A percentile compares a stretch with the other conserved stretches of the same genome.
These are phyloP conservation scores for Dentipellis fragilis DNA, from an alignment of 768 basidiomycete species.

Conservation along the genomic window DNA sequence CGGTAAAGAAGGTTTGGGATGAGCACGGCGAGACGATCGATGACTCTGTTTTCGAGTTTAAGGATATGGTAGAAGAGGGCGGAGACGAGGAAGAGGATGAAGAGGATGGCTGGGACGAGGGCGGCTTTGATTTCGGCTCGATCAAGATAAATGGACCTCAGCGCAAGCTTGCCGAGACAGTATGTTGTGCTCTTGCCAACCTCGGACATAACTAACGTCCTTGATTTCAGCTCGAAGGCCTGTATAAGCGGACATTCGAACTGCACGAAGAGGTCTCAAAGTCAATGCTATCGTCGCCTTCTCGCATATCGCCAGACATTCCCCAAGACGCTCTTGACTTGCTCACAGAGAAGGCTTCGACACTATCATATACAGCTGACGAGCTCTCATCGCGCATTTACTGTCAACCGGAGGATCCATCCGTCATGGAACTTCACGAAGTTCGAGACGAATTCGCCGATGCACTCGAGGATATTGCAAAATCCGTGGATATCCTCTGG, in stretches of 20 bases:
- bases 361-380: constrained; percentile 9
- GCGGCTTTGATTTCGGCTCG: constrained; percentile 2
- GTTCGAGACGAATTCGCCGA: constrained; percentile 6
- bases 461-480: constrained; percentile 1
- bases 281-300: not conserved
- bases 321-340: constrained; percentile 3
- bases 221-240: constrained; percentile 4
- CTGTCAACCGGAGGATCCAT: not conserved
- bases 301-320: not conserved
- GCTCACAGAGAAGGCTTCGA: constrained; percentile 6
- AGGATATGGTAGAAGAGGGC: not conserved
- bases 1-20: constrained; percentile 15
- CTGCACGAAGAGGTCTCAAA: constrained; percentile 2
- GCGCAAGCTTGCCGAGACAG: constrained; percentile 7
- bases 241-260: constrained; percentile 1
- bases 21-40: constrained; percentile 8
- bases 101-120: constrained; percentile 11
- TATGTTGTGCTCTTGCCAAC: not conserved
- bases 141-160: constrained; percentile 2
- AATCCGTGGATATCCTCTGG: constrained; percentile 7
- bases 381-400: constrained; percentile 8
- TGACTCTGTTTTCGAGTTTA: constrained; percentile 7
- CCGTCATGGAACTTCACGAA: not conserved
- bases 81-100: not conserved
- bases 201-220: not conserved